Conservation (phyloP, 306 rosid genomes). For the Dryas drummondii region DNA sequence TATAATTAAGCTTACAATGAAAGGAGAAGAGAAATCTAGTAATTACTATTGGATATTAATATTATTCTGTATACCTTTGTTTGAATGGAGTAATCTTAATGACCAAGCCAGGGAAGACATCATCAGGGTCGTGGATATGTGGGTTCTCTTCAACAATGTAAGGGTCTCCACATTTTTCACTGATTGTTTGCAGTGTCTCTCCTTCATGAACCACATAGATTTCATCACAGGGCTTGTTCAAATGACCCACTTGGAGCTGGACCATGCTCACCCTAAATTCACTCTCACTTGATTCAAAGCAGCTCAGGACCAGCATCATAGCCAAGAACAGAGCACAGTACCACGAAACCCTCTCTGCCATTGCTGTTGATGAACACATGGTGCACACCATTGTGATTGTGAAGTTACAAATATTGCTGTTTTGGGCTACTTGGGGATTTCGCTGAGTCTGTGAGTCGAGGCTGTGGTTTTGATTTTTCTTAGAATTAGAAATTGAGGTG, state of each 20-base stretch:
- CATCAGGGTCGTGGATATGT: constrained; percentile 76
- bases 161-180: constrained; percentile 80
- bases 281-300: constrained; percentile 44
- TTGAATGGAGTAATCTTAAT: constrained; percentile 70
- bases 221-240: constrained; percentile 61
- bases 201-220: constrained; percentile 81
- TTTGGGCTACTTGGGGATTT: neutral
- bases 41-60: neutral
- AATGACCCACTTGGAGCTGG: neutral
- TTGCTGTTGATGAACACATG: constrained; percentile 15
- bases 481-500: neutral
- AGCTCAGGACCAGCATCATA: constrained; percentile 26
- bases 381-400: constrained; percentile 15
- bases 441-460: no score
- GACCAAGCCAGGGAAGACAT: constrained; percentile 79
- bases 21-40: neutral
- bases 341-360: constrained; percentile 34
- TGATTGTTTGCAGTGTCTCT: constrained; percentile 72
- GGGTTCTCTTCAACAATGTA: constrained; percentile 80
- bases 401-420: no score
- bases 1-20: neutral
- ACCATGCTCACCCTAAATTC: constrained; percentile 22
- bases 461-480: neutral
- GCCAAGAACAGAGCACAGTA: constrained; percentile 40
- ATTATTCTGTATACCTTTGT: neutral